A percentile compares a stretch with the other conserved stretches of the same genome.
phyloP scores from a whole-genome alignment of 2,329 filamentous ascomycete genomes.

The Byssochlamys sp. region DNA sequence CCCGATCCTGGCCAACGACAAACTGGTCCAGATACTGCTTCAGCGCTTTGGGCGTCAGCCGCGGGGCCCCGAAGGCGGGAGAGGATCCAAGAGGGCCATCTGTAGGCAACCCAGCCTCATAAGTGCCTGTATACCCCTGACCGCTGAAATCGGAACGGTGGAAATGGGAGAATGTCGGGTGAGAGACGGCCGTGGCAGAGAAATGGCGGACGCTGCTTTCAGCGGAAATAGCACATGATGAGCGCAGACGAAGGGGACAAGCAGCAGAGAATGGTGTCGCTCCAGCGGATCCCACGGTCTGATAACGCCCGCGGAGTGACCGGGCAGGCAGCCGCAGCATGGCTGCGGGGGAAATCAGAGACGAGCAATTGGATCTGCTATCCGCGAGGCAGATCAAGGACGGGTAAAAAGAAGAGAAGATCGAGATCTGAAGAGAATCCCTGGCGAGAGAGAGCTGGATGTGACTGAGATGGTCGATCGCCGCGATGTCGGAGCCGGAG shows the following conservation, averaged over 20 bases:
- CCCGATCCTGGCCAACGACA: conserved; percentile 88
- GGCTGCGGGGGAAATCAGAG: conserved; percentile 11
- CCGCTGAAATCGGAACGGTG: conserved; percentile 54
- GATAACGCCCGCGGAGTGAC: conserved; percentile 12
- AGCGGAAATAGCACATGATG: conserved; percentile 1
- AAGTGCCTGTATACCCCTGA: conserved; percentile 53
- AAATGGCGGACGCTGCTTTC: conserved; percentile 12
- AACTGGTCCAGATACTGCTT: conserved; percentile 92
- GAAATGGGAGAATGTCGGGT: conserved; percentile 42
- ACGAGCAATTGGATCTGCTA: background rate
- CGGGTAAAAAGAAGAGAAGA: background rate
- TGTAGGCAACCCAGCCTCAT: conserved; percentile 54
- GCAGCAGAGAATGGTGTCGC: conserved; percentile 15
- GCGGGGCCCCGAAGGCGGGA: conserved; percentile 47
- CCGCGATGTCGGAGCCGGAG: conserved; percentile 4
- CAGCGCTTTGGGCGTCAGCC: conserved; percentile 55
- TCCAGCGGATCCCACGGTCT: conserved; percentile 13
- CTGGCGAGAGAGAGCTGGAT: conserved; percentile 2
- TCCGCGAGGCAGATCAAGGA: background rate
- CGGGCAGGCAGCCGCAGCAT: conserved; percentile 26
- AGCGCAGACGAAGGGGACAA: conserved; percentile 5
- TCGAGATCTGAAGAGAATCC: background rate
- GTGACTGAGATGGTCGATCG: conserved; percentile 11
- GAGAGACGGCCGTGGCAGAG: conserved; percentile 22
- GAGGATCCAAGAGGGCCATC: conserved; percentile 53